Evolutionary conservation across 139 green algal genomes (phyloP), one percentile per base, ranked within the genome.

Genomic region (Volvox africanus): DNA sequence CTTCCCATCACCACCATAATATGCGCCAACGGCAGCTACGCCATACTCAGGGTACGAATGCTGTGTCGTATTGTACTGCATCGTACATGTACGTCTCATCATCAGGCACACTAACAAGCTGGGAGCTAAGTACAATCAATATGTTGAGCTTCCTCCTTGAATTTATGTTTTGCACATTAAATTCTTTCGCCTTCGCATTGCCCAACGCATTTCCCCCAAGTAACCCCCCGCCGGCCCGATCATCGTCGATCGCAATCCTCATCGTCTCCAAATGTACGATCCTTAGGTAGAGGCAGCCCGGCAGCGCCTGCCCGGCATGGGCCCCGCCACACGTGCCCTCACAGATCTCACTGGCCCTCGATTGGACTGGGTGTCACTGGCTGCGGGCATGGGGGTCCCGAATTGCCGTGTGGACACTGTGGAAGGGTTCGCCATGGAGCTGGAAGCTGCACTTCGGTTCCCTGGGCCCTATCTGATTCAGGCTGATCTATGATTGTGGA

Each of bases 1-100:
- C 88, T 97, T 14, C 87, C 96, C 12, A 94, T 99, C 19, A 89
- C 97, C 65, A 98, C 96, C 33, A 93, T 99, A 80, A 94, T 99
- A 5, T 99, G 96, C 79, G 94, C 95, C 68, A 99, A 99, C 95
- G 92, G 87, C 80, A 88, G 69, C 11, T 99, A 99, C 91, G 84
- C 95, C 32, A 99, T 99, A 86, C 95, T 99, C 5, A 97, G 97
- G 90, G 92, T 97, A 69, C 62, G 20, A n/a, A n/a, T n/a, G n/a
- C n/a, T n/a, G n/a, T n/a, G n/a, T n/a, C n/a, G n/a, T n/a, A n/a
- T n/a, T n/a, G n/a, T n/a, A n/a, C n/a, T n/a, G n/a, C n/a, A n/a
- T n/a, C n/a, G n/a, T n/a, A n/a, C n/a, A n/a, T n/a, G n/a, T n/a
- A n/a, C n/a, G n/a, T n/a, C n/a, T n/a, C n/a, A n/a, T n/a, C n/a